Conservation (phyloP, 352 stramenopile species). For the Phytopythium chamaehyphon region DNA sequence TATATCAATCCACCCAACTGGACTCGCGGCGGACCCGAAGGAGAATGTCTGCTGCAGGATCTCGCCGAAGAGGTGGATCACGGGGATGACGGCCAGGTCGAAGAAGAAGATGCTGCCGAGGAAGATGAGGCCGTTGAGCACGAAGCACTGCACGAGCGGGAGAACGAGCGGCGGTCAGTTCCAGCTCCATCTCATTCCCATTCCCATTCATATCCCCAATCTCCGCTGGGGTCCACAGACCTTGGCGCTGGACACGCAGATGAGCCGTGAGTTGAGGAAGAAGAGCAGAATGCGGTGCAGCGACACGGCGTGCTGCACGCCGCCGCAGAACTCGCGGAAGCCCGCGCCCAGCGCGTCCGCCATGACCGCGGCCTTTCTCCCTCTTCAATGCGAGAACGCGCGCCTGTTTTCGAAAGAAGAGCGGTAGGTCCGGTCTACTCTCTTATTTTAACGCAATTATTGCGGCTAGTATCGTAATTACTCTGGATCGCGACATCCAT, state of each 20-base stretch:
- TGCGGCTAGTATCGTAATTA: no score
- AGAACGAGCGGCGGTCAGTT: no score
- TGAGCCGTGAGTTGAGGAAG: slow-evolving; percentile 81
- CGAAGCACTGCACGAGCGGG: slow-evolving; percentile 80
- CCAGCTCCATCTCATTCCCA: not conserved
- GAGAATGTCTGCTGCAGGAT: slow-evolving; percentile 69
- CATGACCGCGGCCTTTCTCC: slow-evolving; percentile 19
- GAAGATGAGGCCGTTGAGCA: slow-evolving; percentile 89
- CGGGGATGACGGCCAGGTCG: slow-evolving; percentile 73
- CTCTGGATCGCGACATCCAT: no score
- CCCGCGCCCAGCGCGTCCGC: slow-evolving; percentile 49
- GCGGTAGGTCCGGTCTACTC: no score
- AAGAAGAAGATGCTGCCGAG: slow-evolving; percentile 90
- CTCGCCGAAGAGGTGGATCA: slow-evolving; percentile 87
- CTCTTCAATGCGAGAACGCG: not conserved
- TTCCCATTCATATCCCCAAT: no score
- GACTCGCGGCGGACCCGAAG: slow-evolving; percentile 30
- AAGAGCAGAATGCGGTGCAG: slow-evolving; percentile 84
- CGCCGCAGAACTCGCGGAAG: slow-evolving; percentile 82
- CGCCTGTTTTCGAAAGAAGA: no score
- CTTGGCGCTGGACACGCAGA: slow-evolving; percentile 84
- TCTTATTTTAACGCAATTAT: no score
- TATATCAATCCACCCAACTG: not conserved
- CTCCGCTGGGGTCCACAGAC: slow-evolving; percentile 11
- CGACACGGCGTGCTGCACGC: slow-evolving; percentile 83